Evolutionary conservation across 2,329 filamentous ascomycete genomes (phyloP), one percentile per base, ranked within the genome.

Genomic region (Paramyrothecium roridum): DNA sequence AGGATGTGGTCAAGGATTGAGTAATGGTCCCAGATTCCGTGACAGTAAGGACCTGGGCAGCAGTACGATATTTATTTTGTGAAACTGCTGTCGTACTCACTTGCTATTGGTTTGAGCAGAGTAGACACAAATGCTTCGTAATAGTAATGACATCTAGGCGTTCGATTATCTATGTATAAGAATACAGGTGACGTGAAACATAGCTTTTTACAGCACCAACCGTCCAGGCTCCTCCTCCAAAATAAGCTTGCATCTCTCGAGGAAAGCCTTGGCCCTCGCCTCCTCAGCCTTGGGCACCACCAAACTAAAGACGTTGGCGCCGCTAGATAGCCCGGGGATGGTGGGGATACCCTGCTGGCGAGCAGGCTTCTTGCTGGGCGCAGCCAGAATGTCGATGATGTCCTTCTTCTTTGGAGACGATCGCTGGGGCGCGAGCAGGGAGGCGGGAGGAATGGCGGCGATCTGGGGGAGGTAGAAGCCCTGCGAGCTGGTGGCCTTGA

Each of bases 181-280:
- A 62, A 65, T 70, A 70, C 69, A 69, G 58, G 58, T 62, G 63
- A 56, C 61, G 58, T 54, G 22, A 20, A 26, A 51, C 60, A 56
- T 52, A 56, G 56, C 48, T 20, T 54, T n/a, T 79, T 72, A 87
- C 69, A 87, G 66, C 50, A 96, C 84, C 66, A 96, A 74, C 65
- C 87, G 81, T 34, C 87, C 90, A 16, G 91, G 91, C 73, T 95
- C 89, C 61, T 84, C 80, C 74, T 96, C 91, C 63, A 99, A 73
- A 23, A 93, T 86, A 48, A 81, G 76, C 84, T 96, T 97, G 67
- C 97, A 83, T 64, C 91, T 85, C 74, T 93, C 88, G 60, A 99
- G 73, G 76, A 97, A 99, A 12, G 87, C 80, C 66, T 84, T 81
- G 16, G 91, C 95, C 65, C 92, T 82, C 76, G 87, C 84, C 81